These are phyloP conservation scores for Vigna angularis DNA, from an alignment of 306 rosid genomes.

Conservation along the genomic window DNA sequence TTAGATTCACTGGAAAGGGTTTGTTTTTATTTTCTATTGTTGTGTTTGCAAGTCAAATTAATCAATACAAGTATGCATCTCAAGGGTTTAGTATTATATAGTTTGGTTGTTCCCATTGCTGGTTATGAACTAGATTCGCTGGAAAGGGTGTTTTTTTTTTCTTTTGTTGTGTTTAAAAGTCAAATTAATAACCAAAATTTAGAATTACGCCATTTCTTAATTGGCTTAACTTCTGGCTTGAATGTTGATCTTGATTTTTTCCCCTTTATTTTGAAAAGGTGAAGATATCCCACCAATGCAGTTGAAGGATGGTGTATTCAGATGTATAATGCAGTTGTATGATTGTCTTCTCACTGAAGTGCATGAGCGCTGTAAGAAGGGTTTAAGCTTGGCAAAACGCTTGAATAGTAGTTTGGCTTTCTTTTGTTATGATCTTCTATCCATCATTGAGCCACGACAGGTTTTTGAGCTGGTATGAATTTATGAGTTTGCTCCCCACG, in stretches of 20 bases:
- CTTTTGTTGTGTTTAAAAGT: background rate
- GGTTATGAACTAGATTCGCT: background rate
- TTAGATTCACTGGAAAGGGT: background rate
- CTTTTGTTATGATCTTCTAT: conserved; percentile 96
- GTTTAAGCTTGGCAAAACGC: conserved; percentile 92
- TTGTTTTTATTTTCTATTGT: background rate
- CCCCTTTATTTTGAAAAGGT: conserved; percentile 58
- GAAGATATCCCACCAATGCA: conserved; percentile 99
- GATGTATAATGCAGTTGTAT: conserved; percentile 98
- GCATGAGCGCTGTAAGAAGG: conserved; percentile 99
- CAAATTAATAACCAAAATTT: conserved; percentile 7
- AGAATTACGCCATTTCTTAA: background rate
- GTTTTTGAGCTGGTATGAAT: conserved; percentile 92
- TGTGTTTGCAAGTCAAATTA: background rate
- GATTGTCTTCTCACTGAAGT: conserved; percentile 99
- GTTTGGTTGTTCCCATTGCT: conserved; percentile 11
- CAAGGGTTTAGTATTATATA: background rate
- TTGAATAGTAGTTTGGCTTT: conserved; percentile 98
- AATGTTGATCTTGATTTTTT: conserved; percentile 31
- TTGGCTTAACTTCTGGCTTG: conserved; percentile 31
- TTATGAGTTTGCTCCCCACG: background rate
- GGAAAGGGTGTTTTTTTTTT: background rate
- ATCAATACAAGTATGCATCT: background rate
- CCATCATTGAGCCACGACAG: conserved; percentile 97
- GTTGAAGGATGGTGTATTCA: conserved; percentile 93